Evolutionary conservation across 495 filamentous ascomycete species (phyloP), one percentile per base, ranked within the genome.

Genomic region (Daldinia childiae): DNA sequence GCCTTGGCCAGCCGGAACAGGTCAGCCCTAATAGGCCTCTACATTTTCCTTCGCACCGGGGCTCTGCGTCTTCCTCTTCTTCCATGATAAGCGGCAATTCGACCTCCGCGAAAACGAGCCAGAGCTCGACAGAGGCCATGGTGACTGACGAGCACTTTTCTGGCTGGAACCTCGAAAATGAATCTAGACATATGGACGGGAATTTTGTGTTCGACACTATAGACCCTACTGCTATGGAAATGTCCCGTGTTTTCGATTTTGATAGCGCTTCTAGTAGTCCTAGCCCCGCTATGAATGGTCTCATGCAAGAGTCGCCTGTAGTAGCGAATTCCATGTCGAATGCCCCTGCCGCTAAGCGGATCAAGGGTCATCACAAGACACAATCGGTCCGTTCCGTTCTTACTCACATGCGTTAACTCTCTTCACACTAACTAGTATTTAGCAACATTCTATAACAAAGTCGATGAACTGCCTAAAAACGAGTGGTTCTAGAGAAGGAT

Each of bases 181-280:
- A 62, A 17, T 4, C 29, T 7, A 71, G 38, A 36, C 45, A 68
- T 30, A 17, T 51, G 24, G 73, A 69, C 8, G 6, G 58, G 51
- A 65, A 63, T 24, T 71, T 69, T 57, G 51, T 52, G 59, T 68
- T 70, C 34, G 69, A 68, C 43, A 62, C 72, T 17, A 26, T 66
- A 21, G 72, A 76, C 51, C 57, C 66, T 0, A 60, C 68, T 7
- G 51, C 64, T 4, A 57, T 69, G 50, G 69, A 75, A 15, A 90
- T 92, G 89, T 85, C 88, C 70, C 82, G 86, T 38, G 84, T 87
- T 24, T 91, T 92, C 72, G 88, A 91, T 70, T 91, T 92, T 74
- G 88, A 90, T 29, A 90, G 89, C 69, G 89, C 89, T 15, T 87
- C 88, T 0, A 90, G 85, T 74, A 92, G 88, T 66, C 90, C 91